phyloP scores from a whole-genome alignment of 768 basidiomycete species.

The Mycena pura region DNA sequence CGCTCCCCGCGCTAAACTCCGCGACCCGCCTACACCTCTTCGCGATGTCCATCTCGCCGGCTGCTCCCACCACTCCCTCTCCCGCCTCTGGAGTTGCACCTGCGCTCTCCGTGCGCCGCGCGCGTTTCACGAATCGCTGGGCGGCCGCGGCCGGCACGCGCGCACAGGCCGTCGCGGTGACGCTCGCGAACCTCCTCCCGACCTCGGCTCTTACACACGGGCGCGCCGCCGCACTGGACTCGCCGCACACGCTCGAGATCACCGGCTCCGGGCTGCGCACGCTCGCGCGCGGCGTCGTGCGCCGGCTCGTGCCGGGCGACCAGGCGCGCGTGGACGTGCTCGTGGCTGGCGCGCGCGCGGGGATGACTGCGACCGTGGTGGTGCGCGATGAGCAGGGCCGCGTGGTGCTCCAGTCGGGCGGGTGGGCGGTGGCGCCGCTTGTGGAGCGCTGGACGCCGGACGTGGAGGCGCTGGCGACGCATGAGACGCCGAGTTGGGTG shows the following conservation, averaged over 20 bases:
- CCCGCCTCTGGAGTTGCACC: too few relatives aligned
- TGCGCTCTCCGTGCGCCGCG: constrained; percentile 47
- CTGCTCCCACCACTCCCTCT: constrained; percentile 24
- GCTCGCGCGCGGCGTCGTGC: constrained; percentile 45
- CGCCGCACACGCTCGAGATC: constrained; percentile 44
- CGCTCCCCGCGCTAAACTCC: constrained; percentile 43
- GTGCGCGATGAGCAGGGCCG: constrained; percentile 44
- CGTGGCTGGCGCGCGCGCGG: constrained; percentile 41
- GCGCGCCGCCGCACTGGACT: constrained; percentile 38
- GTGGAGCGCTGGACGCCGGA: constrained; percentile 49
- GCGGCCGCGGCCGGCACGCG: constrained; percentile 43
- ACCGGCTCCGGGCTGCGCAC: constrained; percentile 49
- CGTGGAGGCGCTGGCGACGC: constrained; percentile 43
- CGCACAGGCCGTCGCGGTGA: constrained; percentile 58
- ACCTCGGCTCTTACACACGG: constrained; percentile 40
- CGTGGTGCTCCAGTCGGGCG: constrained; percentile 41
- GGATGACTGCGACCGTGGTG: constrained; percentile 37
- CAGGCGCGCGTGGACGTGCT: constrained; percentile 57
- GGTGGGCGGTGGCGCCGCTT: constrained; percentile 47
- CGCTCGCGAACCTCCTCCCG: constrained; percentile 57
- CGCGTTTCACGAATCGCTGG: constrained; percentile 56
- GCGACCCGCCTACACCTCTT: constrained; percentile 52
- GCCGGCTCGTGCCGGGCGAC: constrained; percentile 57
- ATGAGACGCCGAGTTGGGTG: constrained; percentile 65
- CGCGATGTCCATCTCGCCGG: constrained; percentile 49